Evolutionary conservation across 2,329 filamentous ascomycete species (phyloP), one percentile per base, ranked within the genome.

Genomic region (Grosmannia clavigera): DNA sequence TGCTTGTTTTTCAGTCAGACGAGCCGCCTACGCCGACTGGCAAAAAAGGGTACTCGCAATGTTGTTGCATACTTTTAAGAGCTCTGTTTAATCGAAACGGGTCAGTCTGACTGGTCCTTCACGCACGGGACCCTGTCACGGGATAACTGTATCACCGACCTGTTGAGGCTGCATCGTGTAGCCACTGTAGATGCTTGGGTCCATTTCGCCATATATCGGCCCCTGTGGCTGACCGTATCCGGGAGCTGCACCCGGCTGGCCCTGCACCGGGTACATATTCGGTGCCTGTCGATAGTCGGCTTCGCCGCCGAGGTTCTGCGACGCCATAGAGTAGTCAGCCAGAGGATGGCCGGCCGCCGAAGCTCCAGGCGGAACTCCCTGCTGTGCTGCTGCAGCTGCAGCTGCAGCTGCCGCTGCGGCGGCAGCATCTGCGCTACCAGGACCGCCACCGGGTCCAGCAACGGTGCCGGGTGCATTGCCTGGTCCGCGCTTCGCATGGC

Each of bases 171-270:
- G 85, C 81, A 96, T 89, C 63, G 84, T 76, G 16, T 86, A 81
- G 71, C 95, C 95, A 48, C 81, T 81, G 66, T 97, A 97, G 80
- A 96, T 96, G 64, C 83, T 66, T 9, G 66, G 84, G 64, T 90
- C 85, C 73, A 92, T 86, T 60, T 87, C 85, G 60, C 85, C 81
- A 69, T 91, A 96, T 81, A 96, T 95, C 64, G 84, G 78, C 61
- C 86, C 83, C 66, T 88, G 86, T 54, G 87, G 82, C 68, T 94
- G 90, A 16, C 86, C 88, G 70, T 95, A 95, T 14, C 82, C 81
- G 58, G 82, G 81, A 55, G 83, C 80, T 14, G 87, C 83, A 56
- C 88, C 87, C 16, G 85, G 77, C 65, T 90, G 89, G 61, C 91
- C 88, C 64, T 90, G 85, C 59, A 85, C 86, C 35, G 86, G 79